A percentile compares a stretch with the other conserved stretches of the same genome.
Evolutionary conservation across 2,329 filamentous ascomycete species (phyloP).

Genomic region (Penicillium rolfsii): DNA sequence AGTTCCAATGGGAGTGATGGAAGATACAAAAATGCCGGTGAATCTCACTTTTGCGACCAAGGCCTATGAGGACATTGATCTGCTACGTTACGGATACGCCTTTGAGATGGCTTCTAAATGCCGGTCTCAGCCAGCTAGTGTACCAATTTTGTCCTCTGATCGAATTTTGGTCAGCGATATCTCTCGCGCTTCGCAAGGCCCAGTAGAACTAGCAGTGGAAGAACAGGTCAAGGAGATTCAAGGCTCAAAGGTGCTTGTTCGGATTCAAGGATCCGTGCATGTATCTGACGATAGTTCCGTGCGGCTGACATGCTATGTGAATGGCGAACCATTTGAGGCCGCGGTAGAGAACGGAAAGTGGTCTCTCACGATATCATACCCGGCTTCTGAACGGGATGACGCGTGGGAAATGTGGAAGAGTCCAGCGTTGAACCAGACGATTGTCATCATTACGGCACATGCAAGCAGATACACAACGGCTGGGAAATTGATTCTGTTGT

Average conservation of each 20-base stretch:
- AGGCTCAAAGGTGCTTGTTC: constrained; percentile 13
- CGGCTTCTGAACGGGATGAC: constrained; percentile 29
- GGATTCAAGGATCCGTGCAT: constrained; percentile 13
- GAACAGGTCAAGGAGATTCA: constrained; percentile 16
- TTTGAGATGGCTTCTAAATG: constrained; percentile 30
- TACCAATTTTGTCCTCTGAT: constrained; percentile 32
- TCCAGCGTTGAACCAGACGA: constrained; percentile 32
- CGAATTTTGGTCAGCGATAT: not conserved
- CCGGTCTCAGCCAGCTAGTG: constrained; percentile 25
- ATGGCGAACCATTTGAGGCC: constrained; percentile 26
- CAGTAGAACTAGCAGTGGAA: constrained; percentile 12
- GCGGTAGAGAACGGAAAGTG: constrained; percentile 21
- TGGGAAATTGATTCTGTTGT: constrained; percentile 33
- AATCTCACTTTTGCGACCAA: constrained; percentile 57
- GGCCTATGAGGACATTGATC: constrained; percentile 50
- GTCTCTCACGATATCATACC: constrained; percentile 25
- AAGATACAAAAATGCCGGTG: constrained; percentile 54
- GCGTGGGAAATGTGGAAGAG: constrained; percentile 33
- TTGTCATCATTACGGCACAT: constrained; percentile 27
- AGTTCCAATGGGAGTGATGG: constrained; percentile 58
- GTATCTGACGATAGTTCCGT: constrained; percentile 14
- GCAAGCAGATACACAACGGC: constrained; percentile 12
- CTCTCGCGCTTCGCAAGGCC: not conserved
- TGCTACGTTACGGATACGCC: constrained; percentile 34
- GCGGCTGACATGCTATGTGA: constrained; percentile 26